Percentiles rank a stretch among this genome's conserved stretches.
These are phyloP conservation scores for Gonium pectorale DNA, from an alignment of 139 green algal genomes.

Conservation along the genomic window DNA sequence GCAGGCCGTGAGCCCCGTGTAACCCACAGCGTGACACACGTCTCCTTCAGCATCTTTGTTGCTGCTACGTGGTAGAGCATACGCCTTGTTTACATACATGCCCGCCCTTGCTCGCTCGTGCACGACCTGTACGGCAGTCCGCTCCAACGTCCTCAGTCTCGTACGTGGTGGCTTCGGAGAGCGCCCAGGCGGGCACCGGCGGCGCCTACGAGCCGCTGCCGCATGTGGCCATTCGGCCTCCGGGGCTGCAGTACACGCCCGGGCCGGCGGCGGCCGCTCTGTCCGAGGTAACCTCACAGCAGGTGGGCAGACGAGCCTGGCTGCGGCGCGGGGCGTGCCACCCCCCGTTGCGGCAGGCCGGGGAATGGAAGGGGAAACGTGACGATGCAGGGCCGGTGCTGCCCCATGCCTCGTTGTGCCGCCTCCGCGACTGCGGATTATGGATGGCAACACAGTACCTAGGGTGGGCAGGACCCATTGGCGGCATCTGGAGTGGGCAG, in stretches of 20 bases:
- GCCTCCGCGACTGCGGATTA: no score
- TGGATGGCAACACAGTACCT: no score
- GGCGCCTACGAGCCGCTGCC: slow-evolving; percentile 29
- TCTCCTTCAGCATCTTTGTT: not conserved
- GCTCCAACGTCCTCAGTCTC: slow-evolving; percentile 28
- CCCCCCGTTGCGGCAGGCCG: no score
- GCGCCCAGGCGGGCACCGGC: not conserved
- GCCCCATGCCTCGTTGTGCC: no score
- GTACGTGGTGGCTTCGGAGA: slow-evolving; percentile 45
- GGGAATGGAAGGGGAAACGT: no score
- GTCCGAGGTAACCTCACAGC: not conserved
- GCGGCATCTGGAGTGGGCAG: no score
- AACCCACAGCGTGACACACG: not conserved
- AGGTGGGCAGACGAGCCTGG: no score
- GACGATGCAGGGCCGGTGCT: no score
- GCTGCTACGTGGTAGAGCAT: not conserved
- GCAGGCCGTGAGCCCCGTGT: not conserved
- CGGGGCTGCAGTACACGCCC: not conserved
- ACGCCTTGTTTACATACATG: not conserved
- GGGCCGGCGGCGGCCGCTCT: not conserved
- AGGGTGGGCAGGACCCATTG: no score
- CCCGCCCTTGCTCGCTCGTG: not conserved
- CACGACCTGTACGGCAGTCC: not conserved
- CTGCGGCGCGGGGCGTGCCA: no score
- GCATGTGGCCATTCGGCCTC: slow-evolving; percentile 35